A percentile compares a stretch with the other conserved stretches of the same genome.
phyloP scores from a whole-genome alignment of 2,329 filamentous ascomycete genomes.

The Talaromyces funiculosus region DNA sequence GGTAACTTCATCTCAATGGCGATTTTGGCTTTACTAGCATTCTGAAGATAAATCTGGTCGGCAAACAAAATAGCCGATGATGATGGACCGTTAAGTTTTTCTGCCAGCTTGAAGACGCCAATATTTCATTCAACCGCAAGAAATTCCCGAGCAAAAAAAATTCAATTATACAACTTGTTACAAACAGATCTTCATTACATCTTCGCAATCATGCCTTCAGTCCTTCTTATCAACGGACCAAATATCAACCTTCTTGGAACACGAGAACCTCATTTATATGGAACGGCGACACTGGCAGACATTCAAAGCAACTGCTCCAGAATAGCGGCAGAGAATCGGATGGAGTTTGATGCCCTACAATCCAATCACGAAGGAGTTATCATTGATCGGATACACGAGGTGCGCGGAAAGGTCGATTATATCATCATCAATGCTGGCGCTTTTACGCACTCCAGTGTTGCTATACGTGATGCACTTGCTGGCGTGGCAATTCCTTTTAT shows the following conservation, averaged over 20 bases:
- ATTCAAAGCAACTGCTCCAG: constrained; percentile 41
- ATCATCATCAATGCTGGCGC: constrained; percentile 68
- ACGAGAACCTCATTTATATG: constrained; percentile 68
- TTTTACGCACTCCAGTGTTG: constrained; percentile 66
- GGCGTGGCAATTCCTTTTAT: constrained; percentile 64
- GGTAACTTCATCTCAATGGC: no score
- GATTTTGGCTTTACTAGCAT: no score
- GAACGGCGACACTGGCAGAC: constrained; percentile 60
- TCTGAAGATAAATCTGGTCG: neutral
- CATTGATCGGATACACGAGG: constrained; percentile 66
- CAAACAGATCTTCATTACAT: neutral
- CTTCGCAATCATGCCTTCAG: neutral
- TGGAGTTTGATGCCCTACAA: constrained; percentile 55
- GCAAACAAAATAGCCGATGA: neutral
- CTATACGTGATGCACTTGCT: constrained; percentile 61
- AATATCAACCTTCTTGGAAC: constrained; percentile 76
- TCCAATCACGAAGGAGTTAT: constrained; percentile 74
- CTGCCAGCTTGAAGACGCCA: neutral
- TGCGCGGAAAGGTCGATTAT: constrained; percentile 54
- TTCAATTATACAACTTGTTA: neutral
- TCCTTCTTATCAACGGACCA: constrained; percentile 72
- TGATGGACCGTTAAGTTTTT: neutral
- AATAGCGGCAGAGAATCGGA: constrained; percentile 45
- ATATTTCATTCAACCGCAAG: neutral
- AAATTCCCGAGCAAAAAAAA: neutral